phyloP scores from a whole-genome alignment of 106 monocot species.

The Dendrobium chrysotoxum region DNA sequence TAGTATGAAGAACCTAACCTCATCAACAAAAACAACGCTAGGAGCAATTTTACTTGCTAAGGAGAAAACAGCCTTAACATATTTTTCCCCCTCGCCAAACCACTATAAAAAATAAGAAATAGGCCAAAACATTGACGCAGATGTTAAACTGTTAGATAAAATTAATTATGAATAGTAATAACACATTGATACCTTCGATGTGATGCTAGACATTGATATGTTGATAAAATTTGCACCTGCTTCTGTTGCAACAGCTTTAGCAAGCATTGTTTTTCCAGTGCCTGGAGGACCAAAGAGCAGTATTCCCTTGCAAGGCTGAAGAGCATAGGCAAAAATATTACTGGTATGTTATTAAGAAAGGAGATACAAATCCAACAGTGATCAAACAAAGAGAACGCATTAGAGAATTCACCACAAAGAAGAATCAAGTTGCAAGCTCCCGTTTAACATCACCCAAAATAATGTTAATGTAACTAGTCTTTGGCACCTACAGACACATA shows the following conservation, averaged over 20 bases:
- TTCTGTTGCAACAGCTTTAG: conserved; percentile 96
- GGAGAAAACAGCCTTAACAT: conserved; percentile 85
- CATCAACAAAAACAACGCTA: conserved; percentile 80
- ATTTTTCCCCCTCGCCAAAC: conserved; percentile 91
- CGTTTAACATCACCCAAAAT: background rate
- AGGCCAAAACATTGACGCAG: background rate
- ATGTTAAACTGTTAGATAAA: background rate
- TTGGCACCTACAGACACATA: background rate
- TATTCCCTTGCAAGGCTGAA: conserved; percentile 94
- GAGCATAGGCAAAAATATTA: background rate
- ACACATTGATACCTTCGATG: conserved; percentile 70
- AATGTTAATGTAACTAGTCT: background rate
- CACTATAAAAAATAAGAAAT: conserved; percentile 35
- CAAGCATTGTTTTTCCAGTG: conserved; percentile 98
- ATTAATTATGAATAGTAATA: background rate
- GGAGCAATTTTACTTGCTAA: conserved; percentile 88
- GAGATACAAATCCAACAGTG: background rate
- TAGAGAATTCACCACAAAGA: background rate
- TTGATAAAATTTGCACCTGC: conserved; percentile 92
- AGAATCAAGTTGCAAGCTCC: background rate
- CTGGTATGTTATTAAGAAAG: background rate
- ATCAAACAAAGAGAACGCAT: background rate
- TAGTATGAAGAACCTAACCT: conserved; percentile 34
- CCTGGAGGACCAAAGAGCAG: conserved; percentile 96
- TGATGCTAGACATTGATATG: conserved; percentile 87